Conservation (phyloP, 176 grass and related monocot genomes). For the Rhynchospora tenuis region DNA sequence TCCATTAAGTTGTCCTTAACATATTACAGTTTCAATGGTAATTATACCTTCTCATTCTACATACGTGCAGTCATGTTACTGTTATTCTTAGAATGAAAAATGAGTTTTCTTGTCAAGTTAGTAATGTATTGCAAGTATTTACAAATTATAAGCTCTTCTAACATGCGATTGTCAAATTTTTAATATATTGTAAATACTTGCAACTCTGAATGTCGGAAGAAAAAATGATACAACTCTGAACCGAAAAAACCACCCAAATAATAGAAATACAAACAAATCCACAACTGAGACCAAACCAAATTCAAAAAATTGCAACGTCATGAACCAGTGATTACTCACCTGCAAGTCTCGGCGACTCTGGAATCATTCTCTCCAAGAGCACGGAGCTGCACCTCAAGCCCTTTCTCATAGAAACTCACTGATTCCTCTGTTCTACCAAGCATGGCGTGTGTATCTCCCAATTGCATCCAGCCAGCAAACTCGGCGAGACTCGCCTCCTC, state of each 20-base stretch:
- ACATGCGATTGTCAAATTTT: background rate
- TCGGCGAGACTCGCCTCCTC: slow-evolving; percentile 71
- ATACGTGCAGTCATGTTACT: background rate
- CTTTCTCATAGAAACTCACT: slow-evolving; percentile 81
- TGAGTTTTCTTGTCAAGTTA: background rate
- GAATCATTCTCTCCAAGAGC: slow-evolving; percentile 80
- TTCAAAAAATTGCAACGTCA: background rate
- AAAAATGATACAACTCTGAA: background rate
- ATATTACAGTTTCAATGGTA: background rate
- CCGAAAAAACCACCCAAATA: background rate
- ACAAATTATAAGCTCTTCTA: background rate
- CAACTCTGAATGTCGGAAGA: background rate
- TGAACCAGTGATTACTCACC: slow-evolving; percentile 28
- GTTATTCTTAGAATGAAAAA: background rate
- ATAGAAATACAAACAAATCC: background rate
- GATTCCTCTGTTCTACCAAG: slow-evolving; percentile 87
- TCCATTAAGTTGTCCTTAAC: background rate
- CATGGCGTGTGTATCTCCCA: slow-evolving; percentile 97
- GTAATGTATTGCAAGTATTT: background rate
- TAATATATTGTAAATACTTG: background rate
- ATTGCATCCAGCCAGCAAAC: slow-evolving; percentile 98
- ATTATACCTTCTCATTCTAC: background rate
- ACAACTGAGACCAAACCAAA: background rate
- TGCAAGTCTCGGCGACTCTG: slow-evolving; percentile 89
- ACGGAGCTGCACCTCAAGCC: slow-evolving; percentile 88